Conservation (phyloP, 805 yeast species). For the Wickerhamiella australiensis region DNA sequence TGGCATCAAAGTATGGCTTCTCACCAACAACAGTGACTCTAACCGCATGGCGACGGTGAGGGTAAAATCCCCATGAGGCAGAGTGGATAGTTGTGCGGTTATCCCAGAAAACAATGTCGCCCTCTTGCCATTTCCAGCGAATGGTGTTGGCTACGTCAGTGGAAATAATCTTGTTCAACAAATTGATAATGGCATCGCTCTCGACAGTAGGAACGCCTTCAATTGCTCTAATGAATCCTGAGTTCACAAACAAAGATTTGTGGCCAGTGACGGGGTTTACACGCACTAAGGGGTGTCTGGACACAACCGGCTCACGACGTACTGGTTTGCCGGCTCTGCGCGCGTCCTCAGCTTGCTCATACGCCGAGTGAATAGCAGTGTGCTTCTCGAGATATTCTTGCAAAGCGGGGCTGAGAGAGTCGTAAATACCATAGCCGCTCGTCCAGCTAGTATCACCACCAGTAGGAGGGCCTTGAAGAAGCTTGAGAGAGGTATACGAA, state of each 20-base stretch:
- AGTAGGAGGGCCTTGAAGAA: slow-evolving; percentile 41
- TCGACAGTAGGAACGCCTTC: slow-evolving; percentile 60
- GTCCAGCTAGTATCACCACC: slow-evolving; percentile 53
- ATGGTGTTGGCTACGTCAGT: slow-evolving; percentile 49
- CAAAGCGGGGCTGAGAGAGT: slow-evolving; percentile 38
- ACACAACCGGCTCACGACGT: slow-evolving; percentile 50
- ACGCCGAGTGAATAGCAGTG: slow-evolving; percentile 54
- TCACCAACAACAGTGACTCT: slow-evolving; percentile 69
- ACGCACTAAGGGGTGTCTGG: slow-evolving; percentile 59
- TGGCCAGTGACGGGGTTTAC: slow-evolving; percentile 59
- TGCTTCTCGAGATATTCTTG: slow-evolving; percentile 38
- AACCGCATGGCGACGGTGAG: slow-evolving; percentile 57
- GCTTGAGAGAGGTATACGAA: slow-evolving; percentile 41
- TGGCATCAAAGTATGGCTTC: slow-evolving; percentile 36
- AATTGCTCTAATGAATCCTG: slow-evolving; percentile 50
- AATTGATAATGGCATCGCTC: slow-evolving; percentile 44
- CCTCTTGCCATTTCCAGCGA: slow-evolving; percentile 60
- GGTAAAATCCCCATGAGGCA: slow-evolving; percentile 62
- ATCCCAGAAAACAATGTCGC: slow-evolving; percentile 67
- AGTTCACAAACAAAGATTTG: slow-evolving; percentile 48
- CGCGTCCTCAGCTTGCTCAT: slow-evolving; percentile 49
- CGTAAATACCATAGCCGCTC: slow-evolving; percentile 42
- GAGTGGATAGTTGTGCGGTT: slow-evolving; percentile 60
- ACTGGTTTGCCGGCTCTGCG: slow-evolving; percentile 46
- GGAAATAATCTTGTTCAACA: slow-evolving; percentile 42